phyloP scores from a whole-genome alignment of 225 moss, liverwort and hornwort genomes.

The Marchantia paleacea region DNA sequence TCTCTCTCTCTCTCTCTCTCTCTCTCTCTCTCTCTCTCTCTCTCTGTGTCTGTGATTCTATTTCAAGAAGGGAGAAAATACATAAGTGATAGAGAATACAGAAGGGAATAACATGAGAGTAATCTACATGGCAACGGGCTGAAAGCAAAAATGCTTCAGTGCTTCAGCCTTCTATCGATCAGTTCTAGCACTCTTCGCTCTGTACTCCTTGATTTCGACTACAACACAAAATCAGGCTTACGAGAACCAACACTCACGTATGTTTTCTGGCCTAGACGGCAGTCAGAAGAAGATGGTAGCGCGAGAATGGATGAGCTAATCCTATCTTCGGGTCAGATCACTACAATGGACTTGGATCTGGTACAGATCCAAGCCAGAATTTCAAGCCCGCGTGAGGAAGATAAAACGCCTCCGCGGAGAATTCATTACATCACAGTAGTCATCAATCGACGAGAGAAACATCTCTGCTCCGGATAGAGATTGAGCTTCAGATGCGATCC shows the following conservation, averaged over 20 bases:
- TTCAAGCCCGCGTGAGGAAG: background rate
- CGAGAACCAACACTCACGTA: background rate
- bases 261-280: background rate
- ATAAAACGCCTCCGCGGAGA: background rate
- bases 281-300: too few species aligned
- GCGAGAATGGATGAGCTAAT: background rate
- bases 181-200: background rate
- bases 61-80: background rate
- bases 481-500: background rate
- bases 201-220: background rate
- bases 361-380: constrained; percentile 1
- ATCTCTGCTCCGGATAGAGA: background rate
- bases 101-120: background rate
- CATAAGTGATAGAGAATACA: background rate
- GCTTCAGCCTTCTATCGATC: background rate
- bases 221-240: background rate
- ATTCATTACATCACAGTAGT: constrained; percentile 1
- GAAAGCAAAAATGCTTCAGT: too few species aligned
- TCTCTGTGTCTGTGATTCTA: constrained; percentile 1
- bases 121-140: background rate
- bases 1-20: constrained; percentile 9
- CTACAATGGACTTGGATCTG: background rate
- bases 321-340: background rate
- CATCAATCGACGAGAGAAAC: background rate
- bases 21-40: constrained; percentile 6